Conservation (phyloP, 2,329 filamentous ascomycete species). For the Monosporascus sp. region DNA sequence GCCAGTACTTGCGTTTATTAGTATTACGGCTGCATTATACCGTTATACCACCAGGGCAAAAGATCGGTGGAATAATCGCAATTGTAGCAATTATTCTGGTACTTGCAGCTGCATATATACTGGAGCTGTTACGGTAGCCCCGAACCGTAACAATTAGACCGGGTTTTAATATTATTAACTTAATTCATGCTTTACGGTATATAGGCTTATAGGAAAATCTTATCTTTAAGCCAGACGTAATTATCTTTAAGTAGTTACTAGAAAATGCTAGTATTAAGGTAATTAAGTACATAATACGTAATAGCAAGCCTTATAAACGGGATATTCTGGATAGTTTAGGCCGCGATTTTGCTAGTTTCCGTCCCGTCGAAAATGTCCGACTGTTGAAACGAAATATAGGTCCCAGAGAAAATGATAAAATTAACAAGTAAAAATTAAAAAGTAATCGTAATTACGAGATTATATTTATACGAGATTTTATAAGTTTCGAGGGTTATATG, state of each 20-base stretch:
- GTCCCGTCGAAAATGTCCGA: neutral
- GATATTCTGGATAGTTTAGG: neutral
- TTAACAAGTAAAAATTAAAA: neutral
- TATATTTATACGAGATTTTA: neutral
- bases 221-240: conserved; percentile 1
- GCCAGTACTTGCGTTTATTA: neutral
- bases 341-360: neutral
- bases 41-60: too few relatives aligned
- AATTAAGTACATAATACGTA: neutral
- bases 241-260: neutral
- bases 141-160: too few relatives aligned
- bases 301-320: neutral
- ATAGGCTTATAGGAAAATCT: neutral
- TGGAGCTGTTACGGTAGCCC: too few relatives aligned
- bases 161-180: neutral
- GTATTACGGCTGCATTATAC: too few relatives aligned
- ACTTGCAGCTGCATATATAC: too few relatives aligned
- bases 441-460: neutral
- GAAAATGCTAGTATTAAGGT: neutral
- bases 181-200: neutral
- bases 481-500: neutral
- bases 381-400: neutral
- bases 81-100: too few relatives aligned
- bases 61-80: too few relatives aligned
- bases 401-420: neutral